Base-by-base conservation (phyloP, 1,284 basidiomycete genomes). In the Malassezia globosa region DNA sequence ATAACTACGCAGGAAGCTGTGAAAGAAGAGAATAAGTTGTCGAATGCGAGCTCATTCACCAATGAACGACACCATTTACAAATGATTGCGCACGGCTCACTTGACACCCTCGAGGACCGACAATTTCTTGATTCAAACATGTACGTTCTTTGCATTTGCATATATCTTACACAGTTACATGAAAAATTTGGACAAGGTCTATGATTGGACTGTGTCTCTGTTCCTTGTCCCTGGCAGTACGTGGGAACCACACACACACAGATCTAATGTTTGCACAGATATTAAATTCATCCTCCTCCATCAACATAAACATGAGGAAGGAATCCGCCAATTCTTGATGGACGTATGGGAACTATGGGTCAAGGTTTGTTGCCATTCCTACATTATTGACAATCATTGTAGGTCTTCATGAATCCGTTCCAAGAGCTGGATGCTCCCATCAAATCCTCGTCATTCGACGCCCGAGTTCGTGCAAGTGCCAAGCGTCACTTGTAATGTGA, bases 231-330 rank as follows among this genome's bases (percentile, higher is more conserved):
- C 66, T 4, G 61, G 59, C 23, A 63, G 64, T 69, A 51, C 39
- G 66, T 65, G 1, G 5, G 22, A 3, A n/a, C 16, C 4, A 14
- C 22, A 16, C 31, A n/a, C 31, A 8, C n/a, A 10, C 21, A n/a
- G n/a, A n/a, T n/a, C n/a, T n/a, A n/a, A n/a, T n/a, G 27, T 31
- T 42, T 7, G 42, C 35, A 3, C 47, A 67, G 65, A 66, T 43
- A 46, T 66, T 27, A 70, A 68, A 42, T 60, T 70, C 42, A 49
- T 69, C 19, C 55, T 70, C 5, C 59, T 70, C 3, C 67, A 70
- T 49, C 66, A 70, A 40, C 66, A 68, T 53, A 66, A 59, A 46
- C 63, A 66, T 41, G 67, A 70, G 51, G 67, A 70, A 13, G 67
- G 67, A 0, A 70, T 70, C 36, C 55, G 64, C 10, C 63, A 60